Evolutionary conservation across 805 yeast genomes (phyloP).

Genomic region (Candida ovalis): DNA sequence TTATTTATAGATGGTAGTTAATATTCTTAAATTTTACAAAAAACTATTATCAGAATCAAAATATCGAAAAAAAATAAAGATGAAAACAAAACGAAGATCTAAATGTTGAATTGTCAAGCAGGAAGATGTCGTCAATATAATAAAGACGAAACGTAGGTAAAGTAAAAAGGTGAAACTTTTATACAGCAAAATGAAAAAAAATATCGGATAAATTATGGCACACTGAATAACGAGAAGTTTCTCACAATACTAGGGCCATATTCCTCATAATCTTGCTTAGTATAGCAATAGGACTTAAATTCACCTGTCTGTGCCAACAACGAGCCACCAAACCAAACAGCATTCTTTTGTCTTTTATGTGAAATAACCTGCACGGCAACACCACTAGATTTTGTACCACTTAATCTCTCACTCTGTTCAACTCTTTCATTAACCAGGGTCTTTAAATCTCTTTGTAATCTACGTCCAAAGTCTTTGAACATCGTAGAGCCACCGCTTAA

Average conservation of each 20-base stretch:
- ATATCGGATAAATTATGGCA: constrained; percentile 49
- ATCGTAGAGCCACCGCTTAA: constrained; percentile 97
- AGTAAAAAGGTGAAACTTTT: not conserved
- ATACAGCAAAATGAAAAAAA: not conserved
- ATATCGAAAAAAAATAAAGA: not conserved
- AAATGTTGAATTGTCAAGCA: not conserved
- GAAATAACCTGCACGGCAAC: constrained; percentile 95
- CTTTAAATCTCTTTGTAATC: constrained; percentile 93
- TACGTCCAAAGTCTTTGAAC: constrained; percentile 97
- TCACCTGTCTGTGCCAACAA: constrained; percentile 95
- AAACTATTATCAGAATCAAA: not conserved
- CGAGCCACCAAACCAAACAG: constrained; percentile 99
- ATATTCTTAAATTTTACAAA: not conserved
- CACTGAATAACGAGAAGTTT: constrained; percentile 91
- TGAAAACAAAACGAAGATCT: not conserved
- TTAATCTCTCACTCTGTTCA: constrained; percentile 68
- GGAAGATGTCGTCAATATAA: not conserved
- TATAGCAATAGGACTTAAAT: constrained; percentile 93
- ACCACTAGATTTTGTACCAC: constrained; percentile 82
- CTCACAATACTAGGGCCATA: constrained; percentile 97
- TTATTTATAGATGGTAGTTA: not conserved
- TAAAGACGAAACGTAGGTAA: not conserved
- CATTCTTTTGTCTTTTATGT: constrained; percentile 96
- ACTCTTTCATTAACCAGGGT: constrained; percentile 85
- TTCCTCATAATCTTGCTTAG: constrained; percentile 96